Evolutionary conservation across 805 yeast genomes (phyloP), one percentile per base, ranked within the genome.

Genomic region (Candida silvicultrix): DNA sequence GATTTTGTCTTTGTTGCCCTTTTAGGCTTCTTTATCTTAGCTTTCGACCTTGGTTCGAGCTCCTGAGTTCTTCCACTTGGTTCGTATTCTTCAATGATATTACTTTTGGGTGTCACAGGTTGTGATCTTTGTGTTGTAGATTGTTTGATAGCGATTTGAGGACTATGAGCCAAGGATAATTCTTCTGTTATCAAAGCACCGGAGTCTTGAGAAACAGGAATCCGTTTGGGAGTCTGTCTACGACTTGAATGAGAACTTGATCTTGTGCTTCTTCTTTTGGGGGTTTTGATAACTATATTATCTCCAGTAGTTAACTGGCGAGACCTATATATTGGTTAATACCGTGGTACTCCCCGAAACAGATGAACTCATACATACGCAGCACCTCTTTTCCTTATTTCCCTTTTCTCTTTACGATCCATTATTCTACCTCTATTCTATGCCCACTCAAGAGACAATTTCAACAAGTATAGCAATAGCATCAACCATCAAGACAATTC

Each of bases 151-250:
- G n/a, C n/a, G n/a, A n/a, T n/a, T n/a, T n/a, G 2, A 14, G 19
- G 29, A 25, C 42, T 29, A 42, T 42, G 34, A 6, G 36, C 42
- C 14, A 15, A 22, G 1, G 51, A 47, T 32, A 52, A 39, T 12
- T 51, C 49, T 35, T 50, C 55, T 0, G 59, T 54, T 28, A 52
- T 52, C 18, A 51, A 34, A 4, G 59, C 55, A 21, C 55, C 58
- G n/a, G 51, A 28, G 29, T 54, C 57, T 15, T 42, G 32, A 1
- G 52, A 49, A 6, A 50, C 51, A 0, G 56, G 54, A 19, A 45
- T 18, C 53, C 54, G 46, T 25, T 19, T 19, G 15, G 25, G 32
- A 15, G 38, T 36, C 9, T 8, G 19, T 11, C 49, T 42, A 22
- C 12, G 31, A 8, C 15, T 28, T 28, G 31, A 28, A 7, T 28